These are phyloP conservation scores for Scedosporium apiospermum DNA, from an alignment of 2,329 filamentous ascomycete genomes.

Conservation along the genomic window DNA sequence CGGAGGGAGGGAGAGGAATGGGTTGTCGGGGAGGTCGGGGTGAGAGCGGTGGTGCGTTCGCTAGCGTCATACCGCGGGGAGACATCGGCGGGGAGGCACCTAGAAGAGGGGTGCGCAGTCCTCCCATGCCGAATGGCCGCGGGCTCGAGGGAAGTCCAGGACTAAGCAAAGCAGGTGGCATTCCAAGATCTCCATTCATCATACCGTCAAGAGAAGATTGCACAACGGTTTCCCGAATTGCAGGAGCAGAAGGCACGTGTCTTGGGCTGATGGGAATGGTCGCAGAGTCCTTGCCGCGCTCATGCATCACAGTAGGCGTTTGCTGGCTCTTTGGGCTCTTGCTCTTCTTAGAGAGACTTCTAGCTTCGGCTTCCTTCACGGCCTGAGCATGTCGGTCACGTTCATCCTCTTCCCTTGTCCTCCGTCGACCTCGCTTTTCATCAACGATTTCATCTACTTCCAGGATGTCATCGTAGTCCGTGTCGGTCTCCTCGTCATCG, in stretches of 20 bases:
- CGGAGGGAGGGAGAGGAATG: constrained; percentile 62
- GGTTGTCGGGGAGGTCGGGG: constrained; percentile 66
- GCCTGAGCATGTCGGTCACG: constrained; percentile 62
- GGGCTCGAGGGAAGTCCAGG: constrained; percentile 52
- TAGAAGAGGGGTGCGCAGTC: constrained; percentile 12
- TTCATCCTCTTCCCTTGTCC: constrained; percentile 83
- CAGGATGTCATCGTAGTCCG: constrained; percentile 73
- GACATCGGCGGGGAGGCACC: constrained; percentile 52
- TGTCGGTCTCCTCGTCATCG: constrained; percentile 62
- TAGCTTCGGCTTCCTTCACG: constrained; percentile 56
- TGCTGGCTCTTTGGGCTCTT: constrained; percentile 35
- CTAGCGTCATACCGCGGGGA: constrained; percentile 44
- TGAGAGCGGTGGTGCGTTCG: constrained; percentile 37
- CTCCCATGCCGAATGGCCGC: constrained; percentile 38
- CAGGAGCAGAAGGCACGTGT: constrained; percentile 19
- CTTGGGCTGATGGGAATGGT: constrained; percentile 28
- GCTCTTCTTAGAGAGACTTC: constrained; percentile 67
- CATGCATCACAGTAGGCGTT: constrained; percentile 7
- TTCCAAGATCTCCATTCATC: constrained; percentile 28
- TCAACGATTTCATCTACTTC: constrained; percentile 56
- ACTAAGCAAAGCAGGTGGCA: constrained; percentile 40
- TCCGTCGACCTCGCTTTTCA: constrained; percentile 62
- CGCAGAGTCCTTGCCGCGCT: constrained; percentile 10
- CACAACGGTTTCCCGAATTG: constrained; percentile 24
- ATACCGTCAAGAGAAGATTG: constrained; percentile 45